phyloP scores from a whole-genome alignment of 306 rosid genomes.

The Sicyos baderoa region DNA sequence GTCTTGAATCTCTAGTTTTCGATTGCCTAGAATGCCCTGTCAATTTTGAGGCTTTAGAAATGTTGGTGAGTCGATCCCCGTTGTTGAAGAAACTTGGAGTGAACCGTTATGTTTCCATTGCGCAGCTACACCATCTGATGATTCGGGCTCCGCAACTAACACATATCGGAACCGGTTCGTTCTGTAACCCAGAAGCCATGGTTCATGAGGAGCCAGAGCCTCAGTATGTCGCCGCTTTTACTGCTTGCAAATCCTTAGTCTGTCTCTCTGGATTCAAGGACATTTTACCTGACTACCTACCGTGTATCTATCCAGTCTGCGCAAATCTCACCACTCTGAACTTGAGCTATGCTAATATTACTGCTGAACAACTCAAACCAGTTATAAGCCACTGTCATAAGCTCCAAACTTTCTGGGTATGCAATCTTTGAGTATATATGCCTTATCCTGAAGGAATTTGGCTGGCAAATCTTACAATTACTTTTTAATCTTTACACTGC shows the following conservation, averaged over 20 bases:
- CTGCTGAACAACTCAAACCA: conserved; percentile 48
- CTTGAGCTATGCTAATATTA: conserved; percentile 62
- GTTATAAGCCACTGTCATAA: conserved; percentile 55
- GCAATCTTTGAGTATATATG: conserved; percentile 18
- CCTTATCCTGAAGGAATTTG: background rate
- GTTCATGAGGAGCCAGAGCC: conserved; percentile 44
- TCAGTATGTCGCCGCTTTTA: conserved; percentile 56
- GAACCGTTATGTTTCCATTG: conserved; percentile 47
- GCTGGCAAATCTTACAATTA: conserved; percentile 19
- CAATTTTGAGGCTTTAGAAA: conserved; percentile 73
- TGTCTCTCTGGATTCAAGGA: conserved; percentile 87
- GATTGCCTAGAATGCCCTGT: conserved; percentile 55
- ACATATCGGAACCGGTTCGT: conserved; percentile 66
- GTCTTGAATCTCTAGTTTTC: conserved; percentile 61
- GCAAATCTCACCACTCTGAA: conserved; percentile 60
- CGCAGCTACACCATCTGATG: conserved; percentile 48
- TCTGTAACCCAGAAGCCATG: conserved; percentile 31
- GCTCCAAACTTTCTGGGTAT: conserved; percentile 65
- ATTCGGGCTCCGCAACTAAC: conserved; percentile 65
- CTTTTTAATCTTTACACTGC: conserved; percentile 18
- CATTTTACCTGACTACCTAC: conserved; percentile 43
- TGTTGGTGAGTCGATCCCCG: conserved; percentile 71
- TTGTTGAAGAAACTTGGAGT: conserved; percentile 58
- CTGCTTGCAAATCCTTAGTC: conserved; percentile 63
- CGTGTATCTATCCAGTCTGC: conserved; percentile 54